Evolutionary conservation across 2,329 filamentous ascomycete genomes (phyloP), one percentile per base, ranked within the genome.

Genomic region (Fusarium papillatum): DNA sequence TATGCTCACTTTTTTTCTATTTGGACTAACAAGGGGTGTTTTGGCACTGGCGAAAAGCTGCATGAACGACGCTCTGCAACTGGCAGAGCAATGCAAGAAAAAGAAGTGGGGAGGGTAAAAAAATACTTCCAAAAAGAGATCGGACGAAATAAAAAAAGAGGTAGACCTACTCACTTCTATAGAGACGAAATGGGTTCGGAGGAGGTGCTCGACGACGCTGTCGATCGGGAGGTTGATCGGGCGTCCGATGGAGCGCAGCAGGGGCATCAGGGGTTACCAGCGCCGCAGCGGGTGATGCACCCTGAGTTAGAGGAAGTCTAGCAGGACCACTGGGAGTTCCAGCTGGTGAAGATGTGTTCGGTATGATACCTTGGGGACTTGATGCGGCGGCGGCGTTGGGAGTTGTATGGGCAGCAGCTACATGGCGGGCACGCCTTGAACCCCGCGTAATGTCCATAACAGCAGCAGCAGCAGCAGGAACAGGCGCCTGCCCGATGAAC

Each of bases 131-230:
- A 39, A 61, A 57, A 41, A 43, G 9, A 16, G 59, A 50, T 50
- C 9, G 24, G 46, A 50, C 46, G 46, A 50, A 48, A 60, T 24
- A 43, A 31, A 26, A 19, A 43, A 38, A 41, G 43, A 36, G 26
- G 9, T 31, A 26, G 16, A 41, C 36, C 19, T 57, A 83, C 83
- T 83, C 69, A 85, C 83, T 80, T 75, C 82, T 79, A 64, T 84
- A 83, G 4, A 84, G 76, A 22, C 83, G 82, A 71, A 85, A 85
- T 0, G 83, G 83, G 78, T 85, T 82, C 46, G 81, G 81, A 31
- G 80, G 80, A 26, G 82, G 82, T 50, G 74, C 80, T 63, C 73
- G 72, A 41, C 76, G 77, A 41, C 73, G 77, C 70, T 71, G 77
- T 69, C 71, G 75, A 39, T 78, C 75, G 26, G 76, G 73, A 34